These are phyloP conservation scores for Malus hybrid DNA, from an alignment of 331 rosid species.

Conservation along the genomic window DNA sequence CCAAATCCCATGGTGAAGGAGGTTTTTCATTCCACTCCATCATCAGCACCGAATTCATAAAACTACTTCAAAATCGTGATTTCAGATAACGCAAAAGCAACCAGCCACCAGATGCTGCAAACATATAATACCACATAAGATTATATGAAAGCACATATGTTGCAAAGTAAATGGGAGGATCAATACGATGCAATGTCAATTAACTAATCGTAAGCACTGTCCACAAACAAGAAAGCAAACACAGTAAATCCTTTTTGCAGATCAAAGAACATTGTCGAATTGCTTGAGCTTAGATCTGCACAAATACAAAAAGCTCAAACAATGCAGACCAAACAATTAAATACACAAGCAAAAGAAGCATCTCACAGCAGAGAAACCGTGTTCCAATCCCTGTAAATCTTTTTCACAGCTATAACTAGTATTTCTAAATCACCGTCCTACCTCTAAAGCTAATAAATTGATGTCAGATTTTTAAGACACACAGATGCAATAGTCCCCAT, in stretches of 20 bases:
- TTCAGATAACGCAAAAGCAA: constrained; percentile 17
- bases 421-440: neutral
- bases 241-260: neutral
- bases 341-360: neutral
- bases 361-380: neutral
- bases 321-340: neutral
- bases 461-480: neutral
- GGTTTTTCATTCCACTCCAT: constrained; percentile 88
- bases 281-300: constrained; percentile 8
- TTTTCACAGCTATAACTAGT: neutral
- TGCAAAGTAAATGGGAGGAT: neutral
- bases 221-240: neutral
- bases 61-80: constrained; percentile 16
- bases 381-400: neutral
- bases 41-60: constrained; percentile 8
- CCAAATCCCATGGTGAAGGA: constrained; percentile 73
- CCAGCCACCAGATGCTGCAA: constrained; percentile 32
- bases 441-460: neutral
- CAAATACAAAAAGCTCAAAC: neutral
- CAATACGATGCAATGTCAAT: neutral
- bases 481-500: neutral
- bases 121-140: constrained; percentile 8
- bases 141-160: neutral
- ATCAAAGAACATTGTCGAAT: neutral
- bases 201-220: neutral